Evolutionary conservation across 371 early-diverging fungal genomes (phyloP).

Genomic region (Apophysomyces trapeziformis): DNA sequence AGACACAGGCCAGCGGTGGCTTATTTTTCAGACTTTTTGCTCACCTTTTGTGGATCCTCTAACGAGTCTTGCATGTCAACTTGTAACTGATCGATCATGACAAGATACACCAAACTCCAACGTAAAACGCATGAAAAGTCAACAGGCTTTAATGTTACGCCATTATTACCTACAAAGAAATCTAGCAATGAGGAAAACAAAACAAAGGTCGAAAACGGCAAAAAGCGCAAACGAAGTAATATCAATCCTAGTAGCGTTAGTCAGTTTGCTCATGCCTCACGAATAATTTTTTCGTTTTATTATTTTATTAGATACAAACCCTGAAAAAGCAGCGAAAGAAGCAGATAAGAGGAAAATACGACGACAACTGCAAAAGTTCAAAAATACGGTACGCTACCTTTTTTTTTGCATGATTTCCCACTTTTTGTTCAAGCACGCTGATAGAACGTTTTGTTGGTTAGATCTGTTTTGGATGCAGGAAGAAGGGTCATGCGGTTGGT

Average conservation of each 20-base stretch:
- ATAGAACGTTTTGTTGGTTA: slow-evolving; percentile 10
- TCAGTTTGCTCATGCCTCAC: not conserved
- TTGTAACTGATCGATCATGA: slow-evolving; percentile 42
- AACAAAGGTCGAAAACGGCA: slow-evolving; percentile 12
- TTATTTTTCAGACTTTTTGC: too few relatives aligned
- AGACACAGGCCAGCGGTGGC: too few relatives aligned
- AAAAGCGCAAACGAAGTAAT: slow-evolving; percentile 6
- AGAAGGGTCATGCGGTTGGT: slow-evolving; percentile 82
- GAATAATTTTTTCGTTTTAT: too few relatives aligned
- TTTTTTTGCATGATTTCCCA: not conserved
- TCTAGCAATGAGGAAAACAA: slow-evolving; percentile 2
- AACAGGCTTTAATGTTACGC: slow-evolving; percentile 56
- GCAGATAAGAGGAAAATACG: slow-evolving; percentile 13
- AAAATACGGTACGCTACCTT: slow-evolving; percentile 39
- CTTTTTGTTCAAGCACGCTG: not conserved
- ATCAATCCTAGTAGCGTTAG: not conserved
- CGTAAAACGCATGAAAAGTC: slow-evolving; percentile 66
- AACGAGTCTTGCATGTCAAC: too few relatives aligned
- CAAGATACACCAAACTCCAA: slow-evolving; percentile 66
- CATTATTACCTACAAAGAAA: slow-evolving; percentile 52
- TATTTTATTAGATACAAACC: not conserved
- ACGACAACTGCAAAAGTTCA: slow-evolving; percentile 24
- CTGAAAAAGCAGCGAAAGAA: not conserved
- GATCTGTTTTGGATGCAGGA: slow-evolving; percentile 87
- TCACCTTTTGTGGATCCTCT: too few relatives aligned